phyloP scores from a whole-genome alignment of 2,329 filamentous ascomycete genomes.

The Chaetomiaceae sp. region DNA sequence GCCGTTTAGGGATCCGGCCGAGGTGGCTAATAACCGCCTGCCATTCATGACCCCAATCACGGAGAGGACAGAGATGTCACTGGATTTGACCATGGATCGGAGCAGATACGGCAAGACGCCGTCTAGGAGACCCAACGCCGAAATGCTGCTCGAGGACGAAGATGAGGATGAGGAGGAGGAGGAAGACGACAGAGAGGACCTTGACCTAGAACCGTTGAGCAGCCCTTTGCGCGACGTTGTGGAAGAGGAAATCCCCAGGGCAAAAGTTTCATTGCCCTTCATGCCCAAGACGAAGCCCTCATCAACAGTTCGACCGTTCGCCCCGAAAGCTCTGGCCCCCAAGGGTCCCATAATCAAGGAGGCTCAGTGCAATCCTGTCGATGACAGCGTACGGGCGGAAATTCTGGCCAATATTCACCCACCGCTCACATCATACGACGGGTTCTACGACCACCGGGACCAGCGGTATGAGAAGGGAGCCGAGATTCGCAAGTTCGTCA shows the following conservation, averaged over 20 bases:
- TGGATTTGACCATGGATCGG: slow-evolving; percentile 61
- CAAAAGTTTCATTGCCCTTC: slow-evolving; percentile 45
- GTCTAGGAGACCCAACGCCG: slow-evolving; percentile 48
- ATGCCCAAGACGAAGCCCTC: slow-evolving; percentile 37
- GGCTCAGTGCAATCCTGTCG: slow-evolving; percentile 80
- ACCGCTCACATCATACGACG: slow-evolving; percentile 66
- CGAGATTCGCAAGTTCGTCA: slow-evolving; percentile 80
- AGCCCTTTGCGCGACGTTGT: slow-evolving; percentile 69
- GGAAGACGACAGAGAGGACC: slow-evolving; percentile 24
- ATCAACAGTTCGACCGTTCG: slow-evolving; percentile 32
- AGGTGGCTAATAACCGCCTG: slow-evolving; percentile 81
- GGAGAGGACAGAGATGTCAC: slow-evolving; percentile 85
- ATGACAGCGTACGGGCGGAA: slow-evolving; percentile 65
- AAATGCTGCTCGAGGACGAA: slow-evolving; percentile 31
- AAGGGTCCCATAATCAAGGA: slow-evolving; percentile 76
- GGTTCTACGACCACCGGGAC: slow-evolving; percentile 70
- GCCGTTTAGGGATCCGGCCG: slow-evolving; percentile 73
- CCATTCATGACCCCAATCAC: slow-evolving; percentile 99
- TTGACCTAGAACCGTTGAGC: slow-evolving; percentile 43
- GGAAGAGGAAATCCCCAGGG: slow-evolving; percentile 44
- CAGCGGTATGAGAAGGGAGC: slow-evolving; percentile 60
- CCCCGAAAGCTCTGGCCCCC: slow-evolving; percentile 38
- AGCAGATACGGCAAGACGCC: slow-evolving; percentile 71
- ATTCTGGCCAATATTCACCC: slow-evolving; percentile 74
- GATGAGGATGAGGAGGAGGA: slow-evolving; percentile 35